Evolutionary conservation across 768 basidiomycete species (phyloP).

Genomic region (Atractiella rhizophila): DNA sequence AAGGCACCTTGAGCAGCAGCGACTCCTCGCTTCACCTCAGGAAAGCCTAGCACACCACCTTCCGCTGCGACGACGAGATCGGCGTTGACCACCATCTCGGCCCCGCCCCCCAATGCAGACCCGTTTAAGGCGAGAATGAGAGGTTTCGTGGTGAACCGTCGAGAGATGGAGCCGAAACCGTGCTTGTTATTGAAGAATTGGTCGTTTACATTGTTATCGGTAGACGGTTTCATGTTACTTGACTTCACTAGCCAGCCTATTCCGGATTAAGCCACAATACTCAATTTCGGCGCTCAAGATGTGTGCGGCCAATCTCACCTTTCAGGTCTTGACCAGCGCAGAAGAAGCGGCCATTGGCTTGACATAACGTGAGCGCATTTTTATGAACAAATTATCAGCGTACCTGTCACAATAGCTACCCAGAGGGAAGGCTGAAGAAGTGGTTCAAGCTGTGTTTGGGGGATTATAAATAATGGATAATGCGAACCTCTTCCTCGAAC

Average conservation of each 20-base stretch:
- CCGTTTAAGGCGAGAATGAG: slow-evolving; percentile 16
- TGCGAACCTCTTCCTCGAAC: slow-evolving; percentile 14
- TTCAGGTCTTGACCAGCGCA: slow-evolving; percentile 14
- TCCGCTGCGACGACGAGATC: slow-evolving; percentile 12
- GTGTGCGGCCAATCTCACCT: background rate
- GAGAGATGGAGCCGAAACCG: slow-evolving; percentile 11
- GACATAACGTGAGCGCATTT: background rate
- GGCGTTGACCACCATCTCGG: slow-evolving; percentile 10
- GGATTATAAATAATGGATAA: too few relatives aligned
- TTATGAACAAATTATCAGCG: background rate
- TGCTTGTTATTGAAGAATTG: background rate
- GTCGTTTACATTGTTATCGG: background rate
- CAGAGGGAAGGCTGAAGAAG: slow-evolving; percentile 10
- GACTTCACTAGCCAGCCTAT: background rate
- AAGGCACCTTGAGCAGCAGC: too few relatives aligned
- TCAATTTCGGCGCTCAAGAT: slow-evolving; percentile 1
- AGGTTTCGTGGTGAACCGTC: slow-evolving; percentile 11
- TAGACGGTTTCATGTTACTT: background rate
- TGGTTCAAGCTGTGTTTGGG: too few relatives aligned
- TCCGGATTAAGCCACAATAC: background rate
- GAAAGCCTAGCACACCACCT: slow-evolving; percentile 11
- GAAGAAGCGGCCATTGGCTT: slow-evolving; percentile 7
- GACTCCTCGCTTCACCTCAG: slow-evolving; percentile 15
- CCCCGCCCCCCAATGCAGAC: slow-evolving; percentile 11
- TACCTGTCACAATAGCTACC: slow-evolving; percentile 10